These are phyloP conservation scores for Fusarium napiforme DNA, from an alignment of 2,329 filamentous ascomycete species.

Conservation along the genomic window DNA sequence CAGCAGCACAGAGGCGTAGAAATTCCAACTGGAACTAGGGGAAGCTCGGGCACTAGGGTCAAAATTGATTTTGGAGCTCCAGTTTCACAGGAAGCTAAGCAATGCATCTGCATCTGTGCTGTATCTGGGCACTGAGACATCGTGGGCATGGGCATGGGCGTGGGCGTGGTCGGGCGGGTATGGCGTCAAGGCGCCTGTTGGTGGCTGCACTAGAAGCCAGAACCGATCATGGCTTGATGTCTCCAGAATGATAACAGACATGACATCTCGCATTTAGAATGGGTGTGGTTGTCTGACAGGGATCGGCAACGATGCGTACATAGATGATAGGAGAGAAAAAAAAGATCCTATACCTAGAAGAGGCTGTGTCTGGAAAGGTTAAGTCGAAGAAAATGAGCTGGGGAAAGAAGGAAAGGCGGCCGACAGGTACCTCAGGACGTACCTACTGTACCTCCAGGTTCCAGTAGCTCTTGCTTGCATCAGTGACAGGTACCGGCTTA, in stretches of 20 bases:
- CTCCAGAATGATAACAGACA: slow-evolving; percentile 23
- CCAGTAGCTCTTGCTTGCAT: slow-evolving; percentile 12
- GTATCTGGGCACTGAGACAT: slow-evolving; percentile 6
- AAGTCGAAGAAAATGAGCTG: neutral
- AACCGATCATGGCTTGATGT: slow-evolving; percentile 28
- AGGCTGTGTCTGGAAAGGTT: slow-evolving; percentile 20
- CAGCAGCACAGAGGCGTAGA: slow-evolving; percentile 12
- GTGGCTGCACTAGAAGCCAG: slow-evolving; percentile 33
- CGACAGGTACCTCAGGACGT: neutral
- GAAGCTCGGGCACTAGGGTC: neutral
- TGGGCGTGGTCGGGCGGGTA: slow-evolving; percentile 29
- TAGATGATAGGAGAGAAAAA: neutral
- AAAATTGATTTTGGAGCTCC: slow-evolving; percentile 6
- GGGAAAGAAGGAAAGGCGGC: slow-evolving; percentile 23
- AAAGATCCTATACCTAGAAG: slow-evolving; percentile 5
- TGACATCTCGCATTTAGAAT: neutral
- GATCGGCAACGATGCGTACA: neutral
- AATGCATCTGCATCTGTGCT: neutral
- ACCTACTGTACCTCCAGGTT: neutral
- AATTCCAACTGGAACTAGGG: neutral
- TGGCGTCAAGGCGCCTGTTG: slow-evolving; percentile 45
- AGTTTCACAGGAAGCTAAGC: slow-evolving; percentile 3
- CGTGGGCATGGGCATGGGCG: neutral
- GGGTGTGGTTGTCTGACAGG: neutral
- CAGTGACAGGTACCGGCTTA: slow-evolving; percentile 24